Base-by-base conservation (phyloP, 805 yeast genomes). In the Zygotorulaspora danielsina region DNA sequence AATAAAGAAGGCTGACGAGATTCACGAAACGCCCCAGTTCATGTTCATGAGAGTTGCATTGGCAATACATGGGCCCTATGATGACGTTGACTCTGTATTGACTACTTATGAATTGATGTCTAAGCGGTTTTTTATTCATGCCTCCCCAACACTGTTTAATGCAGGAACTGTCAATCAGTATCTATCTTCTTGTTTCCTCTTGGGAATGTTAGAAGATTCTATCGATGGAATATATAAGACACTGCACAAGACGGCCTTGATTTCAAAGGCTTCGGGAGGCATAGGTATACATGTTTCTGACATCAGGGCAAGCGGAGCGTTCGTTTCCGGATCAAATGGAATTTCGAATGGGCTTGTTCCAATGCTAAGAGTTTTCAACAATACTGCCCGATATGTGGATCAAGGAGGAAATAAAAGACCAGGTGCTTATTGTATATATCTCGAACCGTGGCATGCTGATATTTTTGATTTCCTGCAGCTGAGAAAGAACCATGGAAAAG, bases 391-490 rank as follows among this genome's bases (percentile, higher is more conserved):
- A 49, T 90, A 89, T 57, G 97, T 89, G 16, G 97, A 89, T 58
- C 97, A 89, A 70, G 97, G 97, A 42, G 97, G 97, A 34, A 90
- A 89, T 65, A 89, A 89, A 64, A 72, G 97, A 53, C 97, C 97
- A 0, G 97, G 97, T 40, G 97, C 97, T 2, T 84, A 89, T 64
- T 95, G 96, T 22, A 67, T 88, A 17, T 89, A 88, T 63, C 64
- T 89, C 26, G 97, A 89, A 66, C 97, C 97, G 37, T 89, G 97
- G 97, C 97, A 89, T 59, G 76, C 83, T 4, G 97, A 89, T 55
- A 72, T 89, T 16, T 81, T 86, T 61, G 95, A 84, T 38, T 82
- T 89, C 54, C 61, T 90, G 39, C 89, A 88, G 38, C 70, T 89
- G 46, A 76, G 93, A 53, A 89, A 89, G 66, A 90, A 88, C 59